Evolutionary conservation across 2,329 filamentous ascomycete species (phyloP).

Genomic region (Aspergillus sp.): DNA sequence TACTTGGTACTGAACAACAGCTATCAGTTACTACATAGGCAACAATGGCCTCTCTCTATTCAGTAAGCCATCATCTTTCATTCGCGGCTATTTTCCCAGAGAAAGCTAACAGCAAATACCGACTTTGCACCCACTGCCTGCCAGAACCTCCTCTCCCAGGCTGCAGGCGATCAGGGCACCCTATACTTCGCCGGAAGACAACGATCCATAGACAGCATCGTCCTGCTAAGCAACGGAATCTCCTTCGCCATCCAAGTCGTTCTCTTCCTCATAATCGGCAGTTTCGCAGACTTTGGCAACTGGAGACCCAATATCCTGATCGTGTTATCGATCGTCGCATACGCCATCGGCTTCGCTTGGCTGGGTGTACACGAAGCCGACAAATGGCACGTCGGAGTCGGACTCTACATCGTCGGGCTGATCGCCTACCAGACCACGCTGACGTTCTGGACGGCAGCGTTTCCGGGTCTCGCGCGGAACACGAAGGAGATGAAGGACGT

Average conservation of each 20-base stretch:
- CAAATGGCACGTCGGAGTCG: slow-evolving; percentile 62
- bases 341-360: slow-evolving; percentile 67
- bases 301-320: slow-evolving; percentile 66
- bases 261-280: slow-evolving; percentile 49
- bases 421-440: slow-evolving; percentile 68
- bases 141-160: slow-evolving; percentile 64
- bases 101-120: slow-evolving; percentile 16
- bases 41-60: slow-evolving; percentile 65
- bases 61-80: slow-evolving; percentile 38
- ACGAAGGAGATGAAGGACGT: slow-evolving; percentile 53
- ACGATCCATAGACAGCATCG: slow-evolving; percentile 65
- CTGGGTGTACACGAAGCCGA: slow-evolving; percentile 62
- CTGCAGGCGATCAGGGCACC: slow-evolving; percentile 56
- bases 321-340: slow-evolving; percentile 61
- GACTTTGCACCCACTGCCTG: slow-evolving; percentile 65
- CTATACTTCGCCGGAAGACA: slow-evolving; percentile 58
- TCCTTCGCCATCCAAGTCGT: slow-evolving; percentile 67
- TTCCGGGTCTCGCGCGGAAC: slow-evolving; percentile 59
- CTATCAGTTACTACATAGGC: slow-evolving; percentile 62
- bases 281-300: slow-evolving; percentile 63
- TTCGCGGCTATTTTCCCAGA: background rate
- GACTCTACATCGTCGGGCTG: slow-evolving; percentile 66
- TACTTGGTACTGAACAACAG: slow-evolving; percentile 22
- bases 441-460: slow-evolving; percentile 70
- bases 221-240: slow-evolving; percentile 66